Evolutionary conservation across 192 early-diverging fungal genomes (phyloP).

Genomic region (Backusella australiensis): DNA sequence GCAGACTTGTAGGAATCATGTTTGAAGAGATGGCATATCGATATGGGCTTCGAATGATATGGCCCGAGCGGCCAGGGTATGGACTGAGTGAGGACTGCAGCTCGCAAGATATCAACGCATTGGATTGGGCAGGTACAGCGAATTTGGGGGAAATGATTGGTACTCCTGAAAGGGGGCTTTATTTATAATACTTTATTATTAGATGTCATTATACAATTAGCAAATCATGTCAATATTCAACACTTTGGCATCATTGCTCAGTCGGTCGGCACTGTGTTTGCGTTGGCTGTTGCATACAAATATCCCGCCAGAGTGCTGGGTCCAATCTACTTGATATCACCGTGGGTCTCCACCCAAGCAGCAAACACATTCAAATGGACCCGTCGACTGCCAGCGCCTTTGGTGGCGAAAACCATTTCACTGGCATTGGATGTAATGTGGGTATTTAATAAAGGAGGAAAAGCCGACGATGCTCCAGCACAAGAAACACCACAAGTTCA

Average conservation of each 20-base stretch:
- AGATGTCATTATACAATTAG: conserved; percentile 36
- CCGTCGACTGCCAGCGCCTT: conserved; percentile 27
- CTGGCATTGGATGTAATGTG: conserved; percentile 40
- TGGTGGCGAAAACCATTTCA: conserved; percentile 26
- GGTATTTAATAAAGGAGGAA: conserved; percentile 22
- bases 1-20: conserved; percentile 37
- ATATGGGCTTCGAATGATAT: conserved; percentile 35
- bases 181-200: not conserved
- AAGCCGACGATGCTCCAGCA: not conserved
- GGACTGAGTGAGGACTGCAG: conserved; percentile 36
- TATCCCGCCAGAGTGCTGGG: conserved; percentile 28
- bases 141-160: not conserved
- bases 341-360: conserved; percentile 38
- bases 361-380: conserved; percentile 42
- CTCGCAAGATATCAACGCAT: conserved; percentile 26
- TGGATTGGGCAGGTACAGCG: conserved; percentile 36
- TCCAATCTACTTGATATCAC: conserved; percentile 32
- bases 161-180: not conserved
- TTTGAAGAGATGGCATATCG: conserved; percentile 38
- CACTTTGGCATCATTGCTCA: conserved; percentile 36
- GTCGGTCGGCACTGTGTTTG: conserved; percentile 41
- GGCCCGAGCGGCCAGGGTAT: conserved; percentile 43
- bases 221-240: conserved; percentile 22
- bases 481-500: not conserved
- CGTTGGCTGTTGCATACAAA: conserved; percentile 31